Conservation (phyloP, 2,329 filamentous ascomycete genomes). For the Monilinia fructigena region DNA sequence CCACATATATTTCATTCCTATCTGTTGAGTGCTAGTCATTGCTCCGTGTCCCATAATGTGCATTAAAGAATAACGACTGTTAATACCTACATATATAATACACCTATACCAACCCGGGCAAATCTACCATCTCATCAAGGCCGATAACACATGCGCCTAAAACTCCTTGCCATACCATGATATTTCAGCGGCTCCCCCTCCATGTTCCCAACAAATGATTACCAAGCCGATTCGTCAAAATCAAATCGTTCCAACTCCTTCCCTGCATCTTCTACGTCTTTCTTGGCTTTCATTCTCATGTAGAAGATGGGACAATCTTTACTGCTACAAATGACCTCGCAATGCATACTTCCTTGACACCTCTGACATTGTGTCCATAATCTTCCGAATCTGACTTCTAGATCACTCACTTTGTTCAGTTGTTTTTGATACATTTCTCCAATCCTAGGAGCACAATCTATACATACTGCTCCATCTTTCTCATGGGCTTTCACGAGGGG, state of each 20-base stretch:
- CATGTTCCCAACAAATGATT: not conserved
- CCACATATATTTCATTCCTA: not conserved
- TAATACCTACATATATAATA: not conserved
- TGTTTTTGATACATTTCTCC: constrained; percentile 94
- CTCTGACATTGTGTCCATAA: constrained; percentile 98
- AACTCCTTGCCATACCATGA: constrained; percentile 4
- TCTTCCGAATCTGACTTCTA: constrained; percentile 88
- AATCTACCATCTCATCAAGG: too few species aligned
- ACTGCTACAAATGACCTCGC: constrained; percentile 94
- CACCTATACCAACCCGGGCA: not conserved
- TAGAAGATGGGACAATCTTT: constrained; percentile 99
- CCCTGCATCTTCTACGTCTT: constrained; percentile 92
- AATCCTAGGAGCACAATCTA: constrained; percentile 78
- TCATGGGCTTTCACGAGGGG: constrained; percentile 79
- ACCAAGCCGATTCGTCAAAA: constrained; percentile 67
- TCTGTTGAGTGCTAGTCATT: not conserved
- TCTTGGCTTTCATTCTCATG: constrained; percentile 99
- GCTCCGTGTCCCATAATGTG: not conserved
- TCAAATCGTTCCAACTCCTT: constrained; percentile 91
- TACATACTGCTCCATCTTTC: constrained; percentile 80
- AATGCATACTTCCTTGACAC: constrained; percentile 96
- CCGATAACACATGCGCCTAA: not conserved
- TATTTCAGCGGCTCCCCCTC: not conserved
- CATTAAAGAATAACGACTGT: not conserved
- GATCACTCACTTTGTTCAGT: constrained; percentile 80